Evolutionary conservation across 257 asterid genomes (phyloP).

Genomic region (Echites panduratus): DNA sequence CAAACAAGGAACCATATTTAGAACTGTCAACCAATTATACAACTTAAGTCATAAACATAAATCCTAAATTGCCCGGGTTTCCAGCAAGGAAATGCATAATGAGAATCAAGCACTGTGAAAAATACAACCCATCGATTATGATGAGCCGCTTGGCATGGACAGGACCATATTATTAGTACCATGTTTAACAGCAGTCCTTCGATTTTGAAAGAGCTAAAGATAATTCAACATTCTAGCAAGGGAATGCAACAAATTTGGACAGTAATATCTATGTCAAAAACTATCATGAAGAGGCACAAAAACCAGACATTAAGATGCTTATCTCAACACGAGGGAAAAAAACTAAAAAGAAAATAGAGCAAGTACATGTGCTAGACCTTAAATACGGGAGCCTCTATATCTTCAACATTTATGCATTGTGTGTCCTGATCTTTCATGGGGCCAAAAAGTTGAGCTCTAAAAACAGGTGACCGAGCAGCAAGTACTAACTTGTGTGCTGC

Average conservation of each 20-base stretch:
- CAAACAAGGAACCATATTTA: not conserved
- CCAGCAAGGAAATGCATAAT: not conserved
- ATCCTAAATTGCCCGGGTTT: not conserved
- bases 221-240: not conserved
- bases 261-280: not conserved
- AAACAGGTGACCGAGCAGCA: slow-evolving; percentile 95
- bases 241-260: not conserved
- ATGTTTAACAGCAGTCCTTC: not conserved
- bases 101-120: not conserved
- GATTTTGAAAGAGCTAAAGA: not conserved
- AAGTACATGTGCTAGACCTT: slow-evolving; percentile 40
- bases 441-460: slow-evolving; percentile 89
- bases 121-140: too few relatives aligned
- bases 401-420: slow-evolving; percentile 58
- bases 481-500: slow-evolving; percentile 88
- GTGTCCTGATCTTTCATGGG: slow-evolving; percentile 90
- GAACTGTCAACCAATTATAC: not conserved
- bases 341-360: not conserved
- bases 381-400: slow-evolving; percentile 82
- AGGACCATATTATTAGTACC: not conserved
- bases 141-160: too few relatives aligned
- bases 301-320: not conserved
- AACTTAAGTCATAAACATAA: not conserved
- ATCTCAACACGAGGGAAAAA: not conserved
- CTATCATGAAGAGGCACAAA: not conserved